Base-by-base conservation (phyloP, 495 filamentous ascomycete species). In the Niebla homalea region DNA sequence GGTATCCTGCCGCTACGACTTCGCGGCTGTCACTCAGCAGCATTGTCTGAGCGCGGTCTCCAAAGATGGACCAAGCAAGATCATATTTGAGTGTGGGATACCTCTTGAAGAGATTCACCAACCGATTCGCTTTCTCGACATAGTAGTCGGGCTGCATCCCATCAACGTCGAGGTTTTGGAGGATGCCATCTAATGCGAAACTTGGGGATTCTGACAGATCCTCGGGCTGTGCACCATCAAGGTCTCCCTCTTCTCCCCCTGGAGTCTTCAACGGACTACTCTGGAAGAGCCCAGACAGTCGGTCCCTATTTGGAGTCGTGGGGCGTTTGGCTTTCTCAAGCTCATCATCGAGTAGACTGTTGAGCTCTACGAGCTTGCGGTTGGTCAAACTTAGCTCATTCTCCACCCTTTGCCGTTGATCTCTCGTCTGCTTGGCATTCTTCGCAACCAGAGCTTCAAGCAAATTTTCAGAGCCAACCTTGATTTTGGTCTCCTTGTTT, bases 31-130 rank as follows among this genome's bases (percentile, higher is more conserved):
- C 89, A 59, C 89, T 93, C 49, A 98, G 70, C 46, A 98, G 80
- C 86, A 98, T 88, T 46, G 84, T 81, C 62, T 98, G 92, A 66
- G 96, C 86, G 20, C 93, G 78, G 22, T 89, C 64, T 1, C 93
- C 93, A 66, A 97, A 98, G 0, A 89, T 81, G 5, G 88, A 81
- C 92, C 92, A 98, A 15, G 81, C 88, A 52, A 98, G 70, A 61
- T 98, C 92, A 64, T 96, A 94, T 58, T 97, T 97, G 38, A 97
- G 69, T 3, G 88, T 90, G 4, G 87, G 88, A 68, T 97, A 79
- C 32, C 86, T 75, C 60, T 89, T 96, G 67, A 98, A 94, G 32
- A 98, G 72, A 52, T 90, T 85, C 14, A 95, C 90, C 14, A 98
- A 69, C 53, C 73, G 88, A 63, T 98, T 98, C 5, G 89, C 88